phyloP scores from a whole-genome alignment of 257 asterid species.

The Gardenia jasminoides region DNA sequence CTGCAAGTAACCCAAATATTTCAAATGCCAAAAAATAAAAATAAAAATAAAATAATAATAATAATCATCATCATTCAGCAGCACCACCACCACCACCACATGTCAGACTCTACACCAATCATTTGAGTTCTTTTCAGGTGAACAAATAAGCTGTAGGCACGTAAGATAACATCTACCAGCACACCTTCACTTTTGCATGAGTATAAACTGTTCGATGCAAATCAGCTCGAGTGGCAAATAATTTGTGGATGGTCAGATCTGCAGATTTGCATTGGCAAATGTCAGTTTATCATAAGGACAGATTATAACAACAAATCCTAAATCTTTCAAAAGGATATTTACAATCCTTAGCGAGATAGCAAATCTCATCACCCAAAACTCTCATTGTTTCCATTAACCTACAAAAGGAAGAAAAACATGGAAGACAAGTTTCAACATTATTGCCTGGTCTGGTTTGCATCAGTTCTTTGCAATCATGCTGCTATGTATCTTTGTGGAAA shows the following conservation, averaged over 20 bases:
- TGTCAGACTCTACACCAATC: slow-evolving; percentile 2
- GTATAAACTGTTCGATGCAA: slow-evolving; percentile 81
- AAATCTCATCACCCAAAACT: slow-evolving; percentile 89
- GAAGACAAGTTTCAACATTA: slow-evolving; percentile 8
- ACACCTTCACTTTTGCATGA: slow-evolving; percentile 95
- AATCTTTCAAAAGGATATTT: slow-evolving; percentile 21
- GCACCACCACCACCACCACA: too few species aligned
- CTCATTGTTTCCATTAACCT: slow-evolving; percentile 94
- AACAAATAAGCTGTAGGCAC: background rate
- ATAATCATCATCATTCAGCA: too few species aligned
- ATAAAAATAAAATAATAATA: background rate
- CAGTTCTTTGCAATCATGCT: background rate
- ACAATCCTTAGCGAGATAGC: slow-evolving; percentile 92
- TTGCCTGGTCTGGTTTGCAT: background rate
- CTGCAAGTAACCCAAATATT: slow-evolving; percentile 35
- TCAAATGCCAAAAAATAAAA: background rate
- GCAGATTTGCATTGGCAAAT: slow-evolving; percentile 29
- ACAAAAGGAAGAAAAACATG: slow-evolving; percentile 22
- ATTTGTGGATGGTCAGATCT: slow-evolving; percentile 84
- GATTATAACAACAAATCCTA: background rate
- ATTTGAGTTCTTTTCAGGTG: background rate
- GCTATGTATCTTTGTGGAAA: background rate
- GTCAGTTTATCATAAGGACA: slow-evolving; percentile 22
- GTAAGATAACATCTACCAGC: background rate
- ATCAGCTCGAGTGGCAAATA: slow-evolving; percentile 92